Evolutionary conservation across 2,329 filamentous ascomycete genomes (phyloP), one percentile per base, ranked within the genome.

Genomic region (Cylindrodendrum hubeiense): DNA sequence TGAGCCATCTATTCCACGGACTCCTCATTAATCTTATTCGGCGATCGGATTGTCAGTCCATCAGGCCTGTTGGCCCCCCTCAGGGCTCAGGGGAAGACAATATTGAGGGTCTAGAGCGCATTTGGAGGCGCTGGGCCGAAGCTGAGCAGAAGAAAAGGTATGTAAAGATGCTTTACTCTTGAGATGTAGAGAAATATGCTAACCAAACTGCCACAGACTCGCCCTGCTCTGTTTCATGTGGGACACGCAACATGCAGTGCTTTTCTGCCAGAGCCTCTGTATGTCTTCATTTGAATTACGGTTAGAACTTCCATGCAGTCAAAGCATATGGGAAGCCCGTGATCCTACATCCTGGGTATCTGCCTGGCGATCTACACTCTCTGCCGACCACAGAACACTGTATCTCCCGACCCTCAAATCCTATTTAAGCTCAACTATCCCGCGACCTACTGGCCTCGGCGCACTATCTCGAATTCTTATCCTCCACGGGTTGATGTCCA

Each of bases 241-340:
- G 89, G 89, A 90, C 68, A 89, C 87, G 0, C 88, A 90, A 59
- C 88, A 90, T 65, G 88, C 88, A 0, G 87, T 90, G 0, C 79
- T 90, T 0, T 90, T 90, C 74, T 90, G 87, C n/a, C 88, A 90
- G 71, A 89, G 86, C 5, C 81, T 91, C 0, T 90, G 88, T 76
- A 90, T 90, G 88, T 90, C 87, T 1, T 86, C 88, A 0, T 90
- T 90, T 53, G 88, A 90, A 69, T 81, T 91, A 1, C 83, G 87
- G 1, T 82, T 87, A 0, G 81, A 83, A 2, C 74, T 90, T 3
- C 89, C 88, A 0, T 90, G 86, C 69, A 81, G 83, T 43, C 81
- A 87, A 53, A 74, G 79, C 0, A 70, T 85, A 0, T 91, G 89
- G 88, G 88, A 90, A 73, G 87, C 89, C 2, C 75, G 80, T 2